Percentiles rank a stretch among this genome's conserved stretches.
phyloP scores from a whole-genome alignment of 148 eudicot species.

The Spergularia bocconei region DNA sequence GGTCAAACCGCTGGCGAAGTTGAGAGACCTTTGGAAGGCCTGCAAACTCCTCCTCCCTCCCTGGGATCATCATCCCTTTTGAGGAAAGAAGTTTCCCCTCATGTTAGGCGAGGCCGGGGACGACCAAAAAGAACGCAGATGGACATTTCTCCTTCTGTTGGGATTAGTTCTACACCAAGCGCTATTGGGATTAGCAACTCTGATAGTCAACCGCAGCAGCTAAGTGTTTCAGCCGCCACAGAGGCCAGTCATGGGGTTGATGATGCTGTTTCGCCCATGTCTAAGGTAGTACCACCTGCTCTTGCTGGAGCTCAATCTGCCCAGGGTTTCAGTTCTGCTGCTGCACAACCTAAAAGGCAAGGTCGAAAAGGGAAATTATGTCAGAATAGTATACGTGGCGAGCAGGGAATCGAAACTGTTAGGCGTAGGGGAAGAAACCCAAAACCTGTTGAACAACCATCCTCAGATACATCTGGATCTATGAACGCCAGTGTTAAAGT shows the following conservation, averaged over 20 bases:
- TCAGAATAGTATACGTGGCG: slow-evolving; percentile 16
- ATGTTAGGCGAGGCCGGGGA: slow-evolving; percentile 86
- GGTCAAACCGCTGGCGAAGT: slow-evolving; percentile 26
- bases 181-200: slow-evolving; percentile 23
- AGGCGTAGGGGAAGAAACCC: slow-evolving; percentile 44
- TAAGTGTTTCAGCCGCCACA: slow-evolving; percentile 23
- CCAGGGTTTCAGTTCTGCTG: slow-evolving; percentile 14
- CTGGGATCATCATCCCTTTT: slow-evolving; percentile 23
- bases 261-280: slow-evolving; percentile 33
- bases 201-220: slow-evolving; percentile 18
- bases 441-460: slow-evolving; percentile 19
- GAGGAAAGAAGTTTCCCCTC: slow-evolving; percentile 49
- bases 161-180: slow-evolving; percentile 17
- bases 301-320: slow-evolving; percentile 14
- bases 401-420: slow-evolving; percentile 25
- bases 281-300: slow-evolving; percentile 26
- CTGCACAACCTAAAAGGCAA: slow-evolving; percentile 28
- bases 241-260: slow-evolving; percentile 29
- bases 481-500: slow-evolving; percentile 1
- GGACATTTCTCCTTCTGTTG: slow-evolving; percentile 34
- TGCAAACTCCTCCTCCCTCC: slow-evolving; percentile 28
- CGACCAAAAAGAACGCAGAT: slow-evolving; percentile 61
- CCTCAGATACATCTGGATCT: slow-evolving; percentile 15
- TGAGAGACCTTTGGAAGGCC: slow-evolving; percentile 32
- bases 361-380: slow-evolving; percentile 31